phyloP scores from a whole-genome alignment of 2,329 filamentous ascomycete species.

The Coniochaeta sp. region DNA sequence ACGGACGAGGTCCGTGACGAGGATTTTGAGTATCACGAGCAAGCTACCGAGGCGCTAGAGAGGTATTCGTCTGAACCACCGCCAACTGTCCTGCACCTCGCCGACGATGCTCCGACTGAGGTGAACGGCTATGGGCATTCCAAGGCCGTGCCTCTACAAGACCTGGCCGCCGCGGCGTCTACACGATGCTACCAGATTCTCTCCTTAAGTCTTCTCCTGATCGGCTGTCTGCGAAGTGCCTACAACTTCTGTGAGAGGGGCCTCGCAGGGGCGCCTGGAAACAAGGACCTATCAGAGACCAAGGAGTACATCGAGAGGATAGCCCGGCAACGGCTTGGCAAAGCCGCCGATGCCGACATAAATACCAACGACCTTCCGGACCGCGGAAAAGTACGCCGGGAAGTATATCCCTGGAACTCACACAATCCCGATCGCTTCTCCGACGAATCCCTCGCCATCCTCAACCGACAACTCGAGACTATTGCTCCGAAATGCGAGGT shows the following conservation, averaged over 20 bases:
- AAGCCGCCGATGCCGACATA: constrained; percentile 35
- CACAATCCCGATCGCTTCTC: constrained; percentile 66
- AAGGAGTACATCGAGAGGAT: constrained; percentile 47
- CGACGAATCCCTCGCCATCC: constrained; percentile 56
- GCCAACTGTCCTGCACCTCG: constrained; percentile 40
- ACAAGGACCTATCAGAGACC: constrained; percentile 48
- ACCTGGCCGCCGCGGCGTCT: constrained; percentile 43
- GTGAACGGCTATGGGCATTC: constrained; percentile 10
- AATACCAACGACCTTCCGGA: constrained; percentile 57
- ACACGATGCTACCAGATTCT: constrained; percentile 53
- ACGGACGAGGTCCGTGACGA: constrained; percentile 75
- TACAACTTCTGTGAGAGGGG: constrained; percentile 59
- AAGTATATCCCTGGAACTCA: constrained; percentile 64
- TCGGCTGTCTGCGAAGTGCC: constrained; percentile 63
- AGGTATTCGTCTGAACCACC: constrained; percentile 26
- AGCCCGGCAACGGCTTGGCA: constrained; percentile 40
- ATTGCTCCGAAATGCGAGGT: constrained; percentile 81
- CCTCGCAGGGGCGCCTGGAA: constrained; percentile 44
- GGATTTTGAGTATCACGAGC: constrained; percentile 74
- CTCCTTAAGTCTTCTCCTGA: constrained; percentile 51
- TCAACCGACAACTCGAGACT: constrained; percentile 62
- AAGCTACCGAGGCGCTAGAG: constrained; percentile 48
- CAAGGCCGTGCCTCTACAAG: constrained; percentile 24
- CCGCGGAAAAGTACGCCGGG: constrained; percentile 60
- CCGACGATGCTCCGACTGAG: constrained; percentile 16